These are phyloP conservation scores for Ilyonectria destructans DNA, from an alignment of 2,329 filamentous ascomycete genomes.

Conservation along the genomic window DNA sequence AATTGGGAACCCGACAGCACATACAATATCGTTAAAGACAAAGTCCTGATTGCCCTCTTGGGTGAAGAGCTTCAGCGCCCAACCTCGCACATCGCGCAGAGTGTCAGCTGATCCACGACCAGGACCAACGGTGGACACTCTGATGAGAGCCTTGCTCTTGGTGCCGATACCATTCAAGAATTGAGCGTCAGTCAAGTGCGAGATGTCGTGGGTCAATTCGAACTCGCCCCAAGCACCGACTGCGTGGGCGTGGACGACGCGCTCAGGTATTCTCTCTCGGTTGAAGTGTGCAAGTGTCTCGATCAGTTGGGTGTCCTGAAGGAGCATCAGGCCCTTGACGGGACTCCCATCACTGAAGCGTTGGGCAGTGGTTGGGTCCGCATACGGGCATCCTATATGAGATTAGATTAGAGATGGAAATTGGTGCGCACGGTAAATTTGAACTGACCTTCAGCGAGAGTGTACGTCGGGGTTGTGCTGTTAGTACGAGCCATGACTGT, in stretches of 20 bases:
- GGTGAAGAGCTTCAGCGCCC: constrained; percentile 73
- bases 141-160: constrained; percentile 72
- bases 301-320: constrained; percentile 78
- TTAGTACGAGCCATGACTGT: constrained; percentile 2
- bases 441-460: constrained; percentile 14
- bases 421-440: no score
- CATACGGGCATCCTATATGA: constrained; percentile 19
- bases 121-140: constrained; percentile 82
- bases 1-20: not conserved
- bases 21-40: constrained; percentile 80
- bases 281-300: constrained; percentile 72
- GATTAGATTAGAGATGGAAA: no score
- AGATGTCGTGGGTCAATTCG: constrained; percentile 72
- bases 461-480: constrained; percentile 2
- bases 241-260: constrained; percentile 45
- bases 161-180: constrained; percentile 70
- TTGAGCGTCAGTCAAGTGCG: constrained; percentile 69
- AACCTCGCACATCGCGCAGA: constrained; percentile 80
- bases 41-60: constrained; percentile 82
- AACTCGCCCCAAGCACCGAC: constrained; percentile 70
- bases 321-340: constrained; percentile 54
- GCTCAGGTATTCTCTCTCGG: constrained; percentile 67
- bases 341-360: constrained; percentile 12
- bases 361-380: constrained; percentile 18
- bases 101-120: constrained; percentile 78